These are phyloP conservation scores for Lithohypha guttulata DNA, from an alignment of 2,329 filamentous ascomycete species.

Conservation along the genomic window DNA sequence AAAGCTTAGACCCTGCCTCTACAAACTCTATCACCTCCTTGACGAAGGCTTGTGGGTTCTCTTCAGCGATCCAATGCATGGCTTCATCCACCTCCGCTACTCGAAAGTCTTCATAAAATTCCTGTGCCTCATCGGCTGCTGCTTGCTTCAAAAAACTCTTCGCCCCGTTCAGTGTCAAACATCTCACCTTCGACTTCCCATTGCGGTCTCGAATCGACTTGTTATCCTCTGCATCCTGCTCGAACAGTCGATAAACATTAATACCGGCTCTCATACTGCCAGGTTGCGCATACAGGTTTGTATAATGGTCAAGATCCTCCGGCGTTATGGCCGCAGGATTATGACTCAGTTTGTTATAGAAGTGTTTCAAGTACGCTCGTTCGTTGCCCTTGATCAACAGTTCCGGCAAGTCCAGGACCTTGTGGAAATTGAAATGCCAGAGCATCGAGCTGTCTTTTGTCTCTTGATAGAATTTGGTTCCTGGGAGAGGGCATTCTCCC, in stretches of 20 bases:
- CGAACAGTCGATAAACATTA: conserved; percentile 27
- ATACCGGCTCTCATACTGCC: conserved; percentile 28
- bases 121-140: conserved; percentile 24
- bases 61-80: conserved; percentile 31
- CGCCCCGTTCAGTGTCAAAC: conserved; percentile 26
- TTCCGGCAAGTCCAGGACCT: conserved; percentile 30
- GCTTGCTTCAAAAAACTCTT: conserved; percentile 21
- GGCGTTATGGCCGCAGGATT: conserved; percentile 29
- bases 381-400: conserved; percentile 32
- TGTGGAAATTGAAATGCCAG: conserved; percentile 37
- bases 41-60: conserved; percentile 31
- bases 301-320: conserved; percentile 33
- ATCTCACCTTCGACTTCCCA: conserved; percentile 26
- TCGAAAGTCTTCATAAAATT: conserved; percentile 26
- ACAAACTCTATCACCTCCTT: conserved; percentile 25
- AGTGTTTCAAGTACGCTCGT: conserved; percentile 34
- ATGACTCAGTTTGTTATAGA: conserved; percentile 30
- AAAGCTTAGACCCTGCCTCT: too few relatives aligned
- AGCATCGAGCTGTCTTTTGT: conserved; percentile 22
- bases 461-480: conserved; percentile 21
- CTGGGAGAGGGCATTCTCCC: conserved; percentile 36
- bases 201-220: conserved; percentile 22
- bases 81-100: conserved; percentile 22
- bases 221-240: conserved; percentile 26
- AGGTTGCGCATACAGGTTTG: conserved; percentile 26